Evolutionary conservation across 2,329 filamentous ascomycete species (phyloP).

Genomic region (Trichoderma oligosporum): DNA sequence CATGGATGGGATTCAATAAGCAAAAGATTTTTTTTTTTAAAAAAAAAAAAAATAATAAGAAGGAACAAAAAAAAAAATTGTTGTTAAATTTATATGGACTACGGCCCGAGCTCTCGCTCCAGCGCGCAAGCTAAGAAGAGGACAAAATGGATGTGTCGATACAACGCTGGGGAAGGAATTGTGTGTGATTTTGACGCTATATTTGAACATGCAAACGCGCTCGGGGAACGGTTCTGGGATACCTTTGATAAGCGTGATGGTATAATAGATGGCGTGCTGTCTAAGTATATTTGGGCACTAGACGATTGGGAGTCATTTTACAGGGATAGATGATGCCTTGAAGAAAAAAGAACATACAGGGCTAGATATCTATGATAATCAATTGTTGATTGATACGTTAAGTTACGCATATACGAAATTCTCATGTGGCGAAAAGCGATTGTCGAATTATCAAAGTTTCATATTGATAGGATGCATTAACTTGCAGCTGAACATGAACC

Average conservation of each 20-base stretch:
- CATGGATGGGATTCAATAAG: neutral
- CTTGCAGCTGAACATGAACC: too few relatives aligned
- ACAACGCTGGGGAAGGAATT: neutral
- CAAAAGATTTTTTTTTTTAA: too few relatives aligned
- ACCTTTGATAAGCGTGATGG: constrained; percentile 14
- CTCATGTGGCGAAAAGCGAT: too few relatives aligned
- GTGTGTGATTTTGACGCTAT: neutral
- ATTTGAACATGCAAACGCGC: neutral
- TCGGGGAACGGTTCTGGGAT: constrained; percentile 12
- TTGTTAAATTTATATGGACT: too few relatives aligned
- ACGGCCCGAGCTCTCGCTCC: neutral
- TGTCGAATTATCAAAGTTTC: too few relatives aligned
- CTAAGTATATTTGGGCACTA: constrained; percentile 13
- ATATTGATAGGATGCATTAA: too few relatives aligned
- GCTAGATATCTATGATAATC: constrained; percentile 18
- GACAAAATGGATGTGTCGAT: neutral
- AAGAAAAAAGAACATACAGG: constrained; percentile 8
- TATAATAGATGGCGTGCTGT: constrained; percentile 19
- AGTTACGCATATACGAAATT: neutral
- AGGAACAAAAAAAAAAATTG: neutral
- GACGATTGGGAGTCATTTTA: constrained; percentile 8
- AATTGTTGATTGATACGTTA: constrained; percentile 11
- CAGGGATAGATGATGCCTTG: constrained; percentile 15
- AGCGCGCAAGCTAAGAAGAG: neutral
- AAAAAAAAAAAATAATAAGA: neutral